Base-by-base conservation (phyloP, 2,329 filamentous ascomycete genomes). In the Cyclaneusma minus region DNA sequence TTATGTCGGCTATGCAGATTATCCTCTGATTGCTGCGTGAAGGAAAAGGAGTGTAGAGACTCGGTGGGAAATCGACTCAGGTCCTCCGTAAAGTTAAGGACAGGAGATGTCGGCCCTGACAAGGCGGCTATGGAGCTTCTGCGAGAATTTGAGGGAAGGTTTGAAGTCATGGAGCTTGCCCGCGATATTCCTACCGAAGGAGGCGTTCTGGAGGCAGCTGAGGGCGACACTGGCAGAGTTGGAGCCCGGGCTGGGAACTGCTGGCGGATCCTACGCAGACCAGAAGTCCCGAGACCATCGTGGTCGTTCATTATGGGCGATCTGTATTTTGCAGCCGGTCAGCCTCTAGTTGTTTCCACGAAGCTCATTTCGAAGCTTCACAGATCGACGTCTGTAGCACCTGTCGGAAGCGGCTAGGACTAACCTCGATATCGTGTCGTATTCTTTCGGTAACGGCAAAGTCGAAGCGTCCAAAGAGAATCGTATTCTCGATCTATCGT, bases 41-140 rank as follows among this genome's bases (percentile, higher is more conserved):
- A 98, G 8, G 87, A 95, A 56, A 98, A 98, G 2, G 89, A 98
- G 52, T 98, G 89, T 24, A 98, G 60, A 5, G 89, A 98, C 49
- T 98, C 89, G 40, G 82, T 83, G 2, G 89, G 87, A 48, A 98
- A 98, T 26, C 85, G 76, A 23, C 75, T 76, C 23, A 98, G 67
- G 47, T 98, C 89, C 57, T 95, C 89, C 43, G 72, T 68, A 45
- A 84, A 83, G 34, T 68, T 58, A 21, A 79, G 43, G 5, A 56
- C 68, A 13, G 83, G 82, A 13, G 83, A 84, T 12, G 63, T 59
- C 13, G 76, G 73, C 5, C 64, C 73, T 18, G 40, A 27, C 20
- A 43, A 29, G 7, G 33, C 37, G 29, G 39, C 35, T 23, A 17
- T 15, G 11, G 43, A 45, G 7, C 31, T 29, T 27, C 40, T 33